Percentiles rank a stretch among this genome's conserved stretches.
phyloP scores from a whole-genome alignment of 1,284 basidiomycete species.

The Microbotryomycetes sp. region DNA sequence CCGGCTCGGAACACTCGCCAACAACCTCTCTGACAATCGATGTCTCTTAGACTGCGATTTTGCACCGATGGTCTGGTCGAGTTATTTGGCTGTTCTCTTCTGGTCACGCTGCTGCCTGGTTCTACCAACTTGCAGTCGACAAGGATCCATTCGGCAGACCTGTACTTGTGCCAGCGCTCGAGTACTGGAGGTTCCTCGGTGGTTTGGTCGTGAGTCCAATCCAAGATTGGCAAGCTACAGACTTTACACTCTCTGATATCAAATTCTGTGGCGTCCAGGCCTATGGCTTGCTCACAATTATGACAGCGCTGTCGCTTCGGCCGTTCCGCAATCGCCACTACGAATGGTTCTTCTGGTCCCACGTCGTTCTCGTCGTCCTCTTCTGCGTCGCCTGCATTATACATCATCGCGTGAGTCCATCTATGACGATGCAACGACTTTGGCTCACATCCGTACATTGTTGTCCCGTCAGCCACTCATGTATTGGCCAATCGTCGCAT shows the following conservation, averaged over 20 bases:
- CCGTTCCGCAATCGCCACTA: slow-evolving; percentile 63
- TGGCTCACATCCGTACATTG: neutral
- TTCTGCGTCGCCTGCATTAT: slow-evolving; percentile 58
- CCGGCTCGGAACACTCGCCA: too few species aligned
- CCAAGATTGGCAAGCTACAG: slow-evolving; percentile 1
- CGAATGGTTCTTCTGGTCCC: slow-evolving; percentile 67
- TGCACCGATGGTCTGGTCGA: slow-evolving; percentile 45
- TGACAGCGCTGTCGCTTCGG: slow-evolving; percentile 59
- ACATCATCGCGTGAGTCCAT: slow-evolving; percentile 54
- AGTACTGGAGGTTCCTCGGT: slow-evolving; percentile 64
- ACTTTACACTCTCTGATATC: slow-evolving; percentile 6
- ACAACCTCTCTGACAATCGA: neutral
- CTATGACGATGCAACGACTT: slow-evolving; percentile 49
- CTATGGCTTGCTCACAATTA: slow-evolving; percentile 61
- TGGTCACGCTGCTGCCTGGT: slow-evolving; percentile 68
- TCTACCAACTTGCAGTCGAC: slow-evolving; percentile 60
- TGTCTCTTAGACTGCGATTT: slow-evolving; percentile 23
- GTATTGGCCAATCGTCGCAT: slow-evolving; percentile 54
- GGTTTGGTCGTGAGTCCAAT: slow-evolving; percentile 59
- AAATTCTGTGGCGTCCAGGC: slow-evolving; percentile 47
- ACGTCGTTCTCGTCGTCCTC: slow-evolving; percentile 60
- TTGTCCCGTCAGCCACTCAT: slow-evolving; percentile 18
- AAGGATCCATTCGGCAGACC: slow-evolving; percentile 51
- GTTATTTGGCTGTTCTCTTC: slow-evolving; percentile 65
- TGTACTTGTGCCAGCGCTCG: slow-evolving; percentile 59